Evolutionary conservation across 1,139 yeast species (phyloP).

Genomic region (Suhomyces wounanorum): DNA sequence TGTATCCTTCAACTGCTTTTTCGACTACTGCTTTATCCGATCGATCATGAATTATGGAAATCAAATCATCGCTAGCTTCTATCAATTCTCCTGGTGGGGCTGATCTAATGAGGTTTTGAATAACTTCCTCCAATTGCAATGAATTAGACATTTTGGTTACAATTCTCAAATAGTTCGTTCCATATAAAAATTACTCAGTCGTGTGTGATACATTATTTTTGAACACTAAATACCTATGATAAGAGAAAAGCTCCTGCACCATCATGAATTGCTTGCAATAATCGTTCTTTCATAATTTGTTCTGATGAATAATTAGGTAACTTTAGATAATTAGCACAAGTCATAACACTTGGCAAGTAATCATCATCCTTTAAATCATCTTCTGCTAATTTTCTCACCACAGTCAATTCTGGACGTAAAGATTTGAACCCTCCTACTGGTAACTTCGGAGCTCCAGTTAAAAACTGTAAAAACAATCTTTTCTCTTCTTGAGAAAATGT

Average conservation of each 20-base stretch:
- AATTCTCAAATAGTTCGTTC: background rate
- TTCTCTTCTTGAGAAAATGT: constrained; percentile 56
- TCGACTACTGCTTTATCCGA: constrained; percentile 23
- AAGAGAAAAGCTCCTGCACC: constrained; percentile 89
- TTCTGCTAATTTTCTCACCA: constrained; percentile 80
- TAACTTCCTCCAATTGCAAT: constrained; percentile 27
- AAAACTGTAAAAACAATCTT: constrained; percentile 77
- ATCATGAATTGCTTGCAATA: constrained; percentile 74
- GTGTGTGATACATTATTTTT: background rate
- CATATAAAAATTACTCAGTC: background rate
- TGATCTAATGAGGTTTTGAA: constrained; percentile 36
- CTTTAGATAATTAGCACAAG: constrained; percentile 93
- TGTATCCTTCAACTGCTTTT: constrained; percentile 31
- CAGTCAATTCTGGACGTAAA: constrained; percentile 80
- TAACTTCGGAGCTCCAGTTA: constrained; percentile 90
- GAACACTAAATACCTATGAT: constrained; percentile 43
- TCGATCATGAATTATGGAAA: constrained; percentile 25
- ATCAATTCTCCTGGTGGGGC: constrained; percentile 48
- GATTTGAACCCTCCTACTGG: constrained; percentile 95
- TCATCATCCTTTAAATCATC: constrained; percentile 70
- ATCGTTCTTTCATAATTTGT: constrained; percentile 57
- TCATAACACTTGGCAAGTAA: constrained; percentile 95
- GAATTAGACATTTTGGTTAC: constrained; percentile 5
- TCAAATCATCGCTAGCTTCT: constrained; percentile 30
- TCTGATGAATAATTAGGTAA: constrained; percentile 76